phyloP scores from a whole-genome alignment of 1,139 yeast species.

The Pneumocystis carinii region DNA sequence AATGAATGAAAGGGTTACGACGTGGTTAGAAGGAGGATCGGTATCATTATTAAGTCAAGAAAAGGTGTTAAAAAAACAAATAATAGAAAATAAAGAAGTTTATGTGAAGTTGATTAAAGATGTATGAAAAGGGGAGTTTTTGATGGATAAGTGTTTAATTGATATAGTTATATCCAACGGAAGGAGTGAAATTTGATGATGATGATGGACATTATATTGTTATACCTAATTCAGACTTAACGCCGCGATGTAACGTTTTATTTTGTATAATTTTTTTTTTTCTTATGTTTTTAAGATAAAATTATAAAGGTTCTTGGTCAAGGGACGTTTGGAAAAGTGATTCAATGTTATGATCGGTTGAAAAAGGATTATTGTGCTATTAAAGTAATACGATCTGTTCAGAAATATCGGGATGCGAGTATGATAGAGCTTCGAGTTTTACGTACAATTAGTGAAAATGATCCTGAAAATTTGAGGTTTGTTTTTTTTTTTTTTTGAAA shows the following conservation, averaged over 20 bases:
- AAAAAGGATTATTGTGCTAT: conserved; percentile 64
- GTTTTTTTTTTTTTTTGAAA: conserved; percentile 14
- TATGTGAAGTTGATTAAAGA: not conserved
- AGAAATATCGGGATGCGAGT: conserved; percentile 33
- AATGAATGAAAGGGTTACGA: not conserved
- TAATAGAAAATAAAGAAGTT: not conserved
- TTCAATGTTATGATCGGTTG: conserved; percentile 34
- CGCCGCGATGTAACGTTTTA: conserved; percentile 12
- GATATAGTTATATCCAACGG: not conserved
- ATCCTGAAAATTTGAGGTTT: conserved; percentile 41
- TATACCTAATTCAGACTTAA: conserved; percentile 22
- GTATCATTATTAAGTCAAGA: too few relatives aligned
- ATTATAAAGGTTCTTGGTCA: conserved; percentile 50
- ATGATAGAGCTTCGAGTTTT: conserved; percentile 50
- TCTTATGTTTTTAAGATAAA: conserved; percentile 30
- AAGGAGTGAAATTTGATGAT: conserved; percentile 20
- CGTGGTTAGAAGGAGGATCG: not conserved
- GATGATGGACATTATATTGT: conserved; percentile 29
- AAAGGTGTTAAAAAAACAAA: not conserved
- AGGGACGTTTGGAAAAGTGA: conserved; percentile 95
- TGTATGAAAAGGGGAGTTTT: not conserved
- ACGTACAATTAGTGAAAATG: conserved; percentile 58
- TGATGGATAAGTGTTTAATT: not conserved
- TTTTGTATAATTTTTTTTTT: not conserved
- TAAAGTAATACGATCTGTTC: conserved; percentile 53